phyloP scores from a whole-genome alignment of 2,329 filamentous ascomycete genomes.

The Epichloe sp. region DNA sequence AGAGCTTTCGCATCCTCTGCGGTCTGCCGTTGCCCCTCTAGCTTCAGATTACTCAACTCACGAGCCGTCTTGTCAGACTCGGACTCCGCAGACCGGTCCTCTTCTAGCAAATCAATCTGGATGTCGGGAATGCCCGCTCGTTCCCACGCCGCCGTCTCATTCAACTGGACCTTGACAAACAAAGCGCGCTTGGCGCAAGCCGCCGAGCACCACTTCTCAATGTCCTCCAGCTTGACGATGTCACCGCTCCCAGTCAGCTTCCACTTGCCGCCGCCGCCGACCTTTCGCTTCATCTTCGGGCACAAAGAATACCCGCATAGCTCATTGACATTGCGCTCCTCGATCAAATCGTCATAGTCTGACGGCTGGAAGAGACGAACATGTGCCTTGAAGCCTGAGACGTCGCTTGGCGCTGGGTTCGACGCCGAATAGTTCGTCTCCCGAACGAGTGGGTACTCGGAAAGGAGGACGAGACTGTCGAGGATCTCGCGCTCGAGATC shows the following conservation, averaged over 20 bases:
- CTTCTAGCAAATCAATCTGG: constrained; percentile 52
- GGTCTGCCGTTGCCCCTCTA: constrained; percentile 30
- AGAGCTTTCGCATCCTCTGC: constrained; percentile 29
- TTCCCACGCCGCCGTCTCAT: constrained; percentile 76
- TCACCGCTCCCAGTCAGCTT: constrained; percentile 43
- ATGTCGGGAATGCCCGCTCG: constrained; percentile 46
- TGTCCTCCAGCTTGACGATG: constrained; percentile 56
- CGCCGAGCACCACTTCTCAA: constrained; percentile 80
- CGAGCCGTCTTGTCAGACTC: constrained; percentile 24
- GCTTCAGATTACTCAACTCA: constrained; percentile 27
- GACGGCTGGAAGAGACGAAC: constrained; percentile 67
- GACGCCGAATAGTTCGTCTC: constrained; percentile 26
- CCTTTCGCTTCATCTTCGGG: constrained; percentile 43
- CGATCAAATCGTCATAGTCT: constrained; percentile 80
- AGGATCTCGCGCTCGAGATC: constrained; percentile 64
- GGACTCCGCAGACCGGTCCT: constrained; percentile 40
- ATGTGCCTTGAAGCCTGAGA: constrained; percentile 48
- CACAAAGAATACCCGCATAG: constrained; percentile 81
- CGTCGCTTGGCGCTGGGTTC: constrained; percentile 44
- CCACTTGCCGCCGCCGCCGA: constrained; percentile 48
- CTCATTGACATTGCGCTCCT: constrained; percentile 74
- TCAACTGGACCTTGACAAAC: constrained; percentile 80
- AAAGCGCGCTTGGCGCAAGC: constrained; percentile 67
- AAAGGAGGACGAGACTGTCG: constrained; percentile 56
- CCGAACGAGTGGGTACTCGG: constrained; percentile 38